Evolutionary conservation across 768 basidiomycete genomes (phyloP).

Genomic region (Exidia glandulosa): DNA sequence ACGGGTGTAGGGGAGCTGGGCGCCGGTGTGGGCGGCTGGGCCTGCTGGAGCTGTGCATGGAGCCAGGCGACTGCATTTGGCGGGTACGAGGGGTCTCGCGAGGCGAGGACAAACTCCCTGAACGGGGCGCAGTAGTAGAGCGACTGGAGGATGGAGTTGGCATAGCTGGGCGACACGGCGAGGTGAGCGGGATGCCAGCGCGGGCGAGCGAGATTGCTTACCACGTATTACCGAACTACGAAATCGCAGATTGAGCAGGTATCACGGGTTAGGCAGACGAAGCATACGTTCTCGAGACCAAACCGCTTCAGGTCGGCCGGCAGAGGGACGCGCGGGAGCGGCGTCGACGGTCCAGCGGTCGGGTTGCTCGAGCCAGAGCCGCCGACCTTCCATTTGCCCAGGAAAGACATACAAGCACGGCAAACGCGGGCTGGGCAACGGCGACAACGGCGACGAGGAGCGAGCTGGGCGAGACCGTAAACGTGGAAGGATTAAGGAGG

Average conservation of each 20-base stretch:
- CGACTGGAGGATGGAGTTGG: slow-evolving; percentile 96
- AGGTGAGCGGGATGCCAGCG: slow-evolving; percentile 10
- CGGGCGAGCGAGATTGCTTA: slow-evolving; percentile 23
- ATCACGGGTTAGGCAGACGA: neutral
- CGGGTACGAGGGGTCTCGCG: slow-evolving; percentile 38
- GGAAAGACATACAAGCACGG: too few species aligned
- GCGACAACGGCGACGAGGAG: too few species aligned
- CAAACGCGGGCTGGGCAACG: too few species aligned
- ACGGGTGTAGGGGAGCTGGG: slow-evolving; percentile 17
- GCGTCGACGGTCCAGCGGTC: neutral
- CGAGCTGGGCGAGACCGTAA: too few species aligned
- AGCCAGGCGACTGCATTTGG: slow-evolving; percentile 22
- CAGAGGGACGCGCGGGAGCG: neutral
- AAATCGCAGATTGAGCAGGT: neutral
- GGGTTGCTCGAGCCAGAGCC: too few species aligned
- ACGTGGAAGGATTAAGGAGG: too few species aligned
- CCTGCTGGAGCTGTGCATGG: slow-evolving; percentile 12
- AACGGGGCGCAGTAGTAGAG: slow-evolving; percentile 94
- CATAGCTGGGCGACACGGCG: slow-evolving; percentile 53
- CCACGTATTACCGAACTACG: slow-evolving; percentile 95
- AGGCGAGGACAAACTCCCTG: slow-evolving; percentile 76
- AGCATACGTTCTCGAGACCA: slow-evolving; percentile 91
- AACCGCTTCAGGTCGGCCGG: slow-evolving; percentile 73
- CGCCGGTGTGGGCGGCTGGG: slow-evolving; percentile 22
- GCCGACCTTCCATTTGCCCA: too few species aligned